Percentiles rank a stretch among this genome's conserved stretches.
phyloP scores from a whole-genome alignment of 2,329 filamentous ascomycete species.

The Cryoendolithus antarcticus region DNA sequence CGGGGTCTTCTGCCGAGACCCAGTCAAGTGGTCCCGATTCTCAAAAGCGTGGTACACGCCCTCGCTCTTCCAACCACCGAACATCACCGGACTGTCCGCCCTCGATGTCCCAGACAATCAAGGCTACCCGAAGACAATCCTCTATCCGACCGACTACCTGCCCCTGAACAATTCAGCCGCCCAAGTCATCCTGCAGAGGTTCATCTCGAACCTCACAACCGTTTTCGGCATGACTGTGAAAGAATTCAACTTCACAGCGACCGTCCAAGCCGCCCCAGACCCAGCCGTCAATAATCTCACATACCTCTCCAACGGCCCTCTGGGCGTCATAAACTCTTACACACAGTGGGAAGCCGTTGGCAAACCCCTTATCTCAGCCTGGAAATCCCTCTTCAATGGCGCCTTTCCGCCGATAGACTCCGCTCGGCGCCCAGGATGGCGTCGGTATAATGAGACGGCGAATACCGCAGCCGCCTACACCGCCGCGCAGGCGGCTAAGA shows the following conservation, averaged over 20 bases:
- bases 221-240: conserved; percentile 28
- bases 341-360: conserved; percentile 24
- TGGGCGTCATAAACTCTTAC: conserved; percentile 21
- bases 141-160: conserved; percentile 31
- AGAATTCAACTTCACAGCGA: conserved; percentile 26
- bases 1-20: conserved; percentile 10
- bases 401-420: conserved; percentile 29
- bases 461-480: conserved; percentile 11
- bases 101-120: conserved; percentile 24
- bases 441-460: conserved; percentile 16
- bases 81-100: conserved; percentile 26
- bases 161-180: conserved; percentile 30
- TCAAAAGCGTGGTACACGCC: conserved; percentile 29
- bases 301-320: conserved; percentile 16
- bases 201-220: conserved; percentile 24
- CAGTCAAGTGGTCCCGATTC: conserved; percentile 21
- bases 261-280: conserved; percentile 17
- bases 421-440: conserved; percentile 22
- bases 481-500: conserved; percentile 19
- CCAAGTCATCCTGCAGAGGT: conserved; percentile 26
- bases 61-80: conserved; percentile 21
- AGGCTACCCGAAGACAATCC: conserved; percentile 26
- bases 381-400: conserved; percentile 24
- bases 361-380: conserved; percentile 22
- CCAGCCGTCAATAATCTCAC: conserved; percentile 21